phyloP scores from a whole-genome alignment of 179 eudicot species.

The Carnegiea gigantea region DNA sequence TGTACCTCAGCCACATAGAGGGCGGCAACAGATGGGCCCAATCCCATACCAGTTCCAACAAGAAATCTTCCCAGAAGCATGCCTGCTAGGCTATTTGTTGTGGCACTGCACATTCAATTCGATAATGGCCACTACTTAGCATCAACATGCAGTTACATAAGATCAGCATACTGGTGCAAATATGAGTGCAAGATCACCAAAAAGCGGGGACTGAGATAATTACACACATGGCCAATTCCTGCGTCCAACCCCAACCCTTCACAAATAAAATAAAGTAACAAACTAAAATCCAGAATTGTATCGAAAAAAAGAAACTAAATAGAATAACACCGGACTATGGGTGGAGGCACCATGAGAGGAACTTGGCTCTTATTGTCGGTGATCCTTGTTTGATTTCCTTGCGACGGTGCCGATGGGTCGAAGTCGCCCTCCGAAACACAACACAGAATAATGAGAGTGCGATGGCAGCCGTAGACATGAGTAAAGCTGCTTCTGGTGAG shows the following conservation, averaged over 20 bases:
- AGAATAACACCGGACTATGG: too few relatives aligned
- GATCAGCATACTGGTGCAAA: neutral
- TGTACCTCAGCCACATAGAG: constrained; percentile 86
- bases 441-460: too few relatives aligned
- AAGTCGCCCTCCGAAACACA: too few relatives aligned
- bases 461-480: too few relatives aligned
- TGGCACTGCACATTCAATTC: constrained; percentile 52
- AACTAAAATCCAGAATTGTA: too few relatives aligned
- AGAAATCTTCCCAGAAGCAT: constrained; percentile 90
- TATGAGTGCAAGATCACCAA: neutral
- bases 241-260: neutral
- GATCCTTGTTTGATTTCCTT: too few relatives aligned
- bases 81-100: constrained; percentile 51
- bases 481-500: too few relatives aligned
- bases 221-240: neutral
- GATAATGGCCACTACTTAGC: neutral
- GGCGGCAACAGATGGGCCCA: constrained; percentile 89
- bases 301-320: too few relatives aligned
- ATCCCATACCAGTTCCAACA: constrained; percentile 90
- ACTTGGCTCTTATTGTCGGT: too few relatives aligned
- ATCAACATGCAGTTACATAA: neutral
- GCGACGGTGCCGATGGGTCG: too few relatives aligned
- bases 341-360: too few relatives aligned
- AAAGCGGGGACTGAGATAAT: neutral
- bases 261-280: too few relatives aligned